Percentiles rank a stretch among this genome's conserved stretches.
phyloP scores from a whole-genome alignment of 352 stramenopile species.

The Pythium inflatum region DNA sequence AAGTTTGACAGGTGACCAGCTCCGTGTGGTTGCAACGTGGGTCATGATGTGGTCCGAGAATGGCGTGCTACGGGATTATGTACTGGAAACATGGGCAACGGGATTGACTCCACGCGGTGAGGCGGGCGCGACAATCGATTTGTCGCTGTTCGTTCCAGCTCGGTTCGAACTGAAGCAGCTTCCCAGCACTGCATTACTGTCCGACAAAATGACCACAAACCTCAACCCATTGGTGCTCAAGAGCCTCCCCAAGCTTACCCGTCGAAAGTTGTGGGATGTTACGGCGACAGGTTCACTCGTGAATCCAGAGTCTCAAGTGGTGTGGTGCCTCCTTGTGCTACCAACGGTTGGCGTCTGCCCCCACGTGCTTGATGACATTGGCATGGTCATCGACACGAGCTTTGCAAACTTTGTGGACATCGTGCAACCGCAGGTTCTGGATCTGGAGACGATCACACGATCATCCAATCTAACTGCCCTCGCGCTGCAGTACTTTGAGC shows the following conservation, averaged over 20 bases:
- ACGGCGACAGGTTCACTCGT: conserved; percentile 43
- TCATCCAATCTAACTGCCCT: conserved; percentile 45
- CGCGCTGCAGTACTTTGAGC: conserved; percentile 44
- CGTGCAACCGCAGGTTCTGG: conserved; percentile 37
- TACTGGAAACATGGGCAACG: conserved; percentile 55
- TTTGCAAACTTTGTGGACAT: conserved; percentile 38
- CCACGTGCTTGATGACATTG: conserved; percentile 51
- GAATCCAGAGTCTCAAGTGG: conserved; percentile 43
- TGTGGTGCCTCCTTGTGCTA: conserved; percentile 54
- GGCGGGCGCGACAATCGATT: conserved; percentile 4
- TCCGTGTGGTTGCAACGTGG: conserved; percentile 52
- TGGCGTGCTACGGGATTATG: conserved; percentile 45
- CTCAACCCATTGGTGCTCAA: not conserved
- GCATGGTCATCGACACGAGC: conserved; percentile 29
- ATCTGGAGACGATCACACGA: conserved; percentile 31
- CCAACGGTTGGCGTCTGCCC: conserved; percentile 28
- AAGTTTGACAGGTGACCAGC: conserved; percentile 40
- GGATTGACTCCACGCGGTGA: conserved; percentile 48
- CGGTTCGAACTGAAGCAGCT: not conserved
- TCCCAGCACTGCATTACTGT: not conserved
- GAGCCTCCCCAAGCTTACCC: conserved; percentile 26
- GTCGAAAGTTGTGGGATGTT: conserved; percentile 55
- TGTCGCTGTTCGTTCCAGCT: not conserved
- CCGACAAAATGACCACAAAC: conserved; percentile 10
- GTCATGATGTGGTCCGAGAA: conserved; percentile 55